Evolutionary conservation across 176 grass and related monocot species (phyloP), one percentile per base, ranked within the genome.

Genomic region (Raddia distichophylla): DNA sequence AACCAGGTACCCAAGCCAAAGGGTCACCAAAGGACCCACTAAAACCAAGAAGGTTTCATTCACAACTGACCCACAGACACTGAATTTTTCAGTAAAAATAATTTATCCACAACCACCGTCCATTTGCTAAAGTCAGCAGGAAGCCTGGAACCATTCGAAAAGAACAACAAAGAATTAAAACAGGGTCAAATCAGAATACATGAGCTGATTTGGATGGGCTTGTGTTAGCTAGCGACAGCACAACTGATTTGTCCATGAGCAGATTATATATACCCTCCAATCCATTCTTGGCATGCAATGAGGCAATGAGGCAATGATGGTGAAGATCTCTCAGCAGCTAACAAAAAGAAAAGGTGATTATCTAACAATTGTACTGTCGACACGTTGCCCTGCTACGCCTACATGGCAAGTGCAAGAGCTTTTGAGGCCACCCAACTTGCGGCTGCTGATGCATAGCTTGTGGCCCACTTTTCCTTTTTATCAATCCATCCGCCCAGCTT

Each of bases 401-500:
- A 62, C 85, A 72, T 87, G 85, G 55, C 80, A 80, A 80, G n/a
- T n/a, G n/a, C n/a, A n/a, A n/a, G n/a, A n/a, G n/a, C n/a, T n/a
- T n/a, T n/a, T n/a, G n/a, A n/a, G n/a, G n/a, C n/a, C n/a, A n/a
- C n/a, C 83, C 63, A 86, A 79, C 80, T 89, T 86, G 79, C 88
- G 83, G 88, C 88, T 79, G 87, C 80, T 80, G 75, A 86, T 82
- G 58, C 90, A 83, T 86, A 66, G 50, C 74, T 86, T 87, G 80
- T 90, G 83, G 88, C 79, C 80, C 84, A 73, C 91, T 94, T 94
- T 96, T 86, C 88, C 91, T 96, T 96, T 91, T 72, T 73, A 77
- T 89, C 93, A 90, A 93, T 93, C 90, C 87, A 90, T 88, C 82
- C 53, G 53, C 49, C 61, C 80, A 91, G 51, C 89, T 91, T 86